Percentiles rank a stretch among this genome's conserved stretches.
Conservation (phyloP, 2,329 filamentous ascomycete species). For the Setomelanomma holmii region DNA sequence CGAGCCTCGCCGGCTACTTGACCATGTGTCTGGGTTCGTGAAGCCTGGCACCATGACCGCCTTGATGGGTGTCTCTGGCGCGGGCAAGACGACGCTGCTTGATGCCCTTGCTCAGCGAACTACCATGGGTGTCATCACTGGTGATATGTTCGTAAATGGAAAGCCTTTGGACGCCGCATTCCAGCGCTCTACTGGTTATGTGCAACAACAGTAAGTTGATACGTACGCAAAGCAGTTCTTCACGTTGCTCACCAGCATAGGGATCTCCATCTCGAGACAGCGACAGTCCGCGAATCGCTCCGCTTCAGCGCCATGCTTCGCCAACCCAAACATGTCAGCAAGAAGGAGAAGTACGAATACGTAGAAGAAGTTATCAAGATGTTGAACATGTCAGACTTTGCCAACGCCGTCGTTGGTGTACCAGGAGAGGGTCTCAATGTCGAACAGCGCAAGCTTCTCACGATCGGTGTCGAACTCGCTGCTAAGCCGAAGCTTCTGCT, state of each 20-base stretch:
- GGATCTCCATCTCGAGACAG: constrained; percentile 49
- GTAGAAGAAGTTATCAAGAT: constrained; percentile 71
- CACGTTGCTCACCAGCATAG: constrained; percentile 13
- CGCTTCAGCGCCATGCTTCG: constrained; percentile 46
- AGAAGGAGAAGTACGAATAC: constrained; percentile 65
- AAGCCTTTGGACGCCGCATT: constrained; percentile 44
- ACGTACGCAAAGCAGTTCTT: too few species aligned
- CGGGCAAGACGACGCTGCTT: constrained; percentile 49
- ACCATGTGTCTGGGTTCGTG: constrained; percentile 62
- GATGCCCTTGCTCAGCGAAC: constrained; percentile 46
- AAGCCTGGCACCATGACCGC: constrained; percentile 61
- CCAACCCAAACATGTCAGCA: constrained; percentile 62
- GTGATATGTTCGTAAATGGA: constrained; percentile 49
- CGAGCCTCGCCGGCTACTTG: constrained; percentile 59
- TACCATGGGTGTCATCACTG: constrained; percentile 48
- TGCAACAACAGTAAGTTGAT: constrained; percentile 44
- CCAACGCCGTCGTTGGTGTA: constrained; percentile 69
- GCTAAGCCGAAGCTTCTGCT: constrained; percentile 70
- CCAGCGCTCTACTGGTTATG: constrained; percentile 49
- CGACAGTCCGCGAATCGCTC: constrained; percentile 47
- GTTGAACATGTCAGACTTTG: constrained; percentile 71
- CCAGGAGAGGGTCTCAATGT: constrained; percentile 71
- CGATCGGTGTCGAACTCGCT: constrained; percentile 75
- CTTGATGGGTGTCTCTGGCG: constrained; percentile 48
- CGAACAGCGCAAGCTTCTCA: constrained; percentile 73